phyloP scores from a whole-genome alignment of 1,139 yeast genomes.

The Yamadazyma dushanensis region DNA sequence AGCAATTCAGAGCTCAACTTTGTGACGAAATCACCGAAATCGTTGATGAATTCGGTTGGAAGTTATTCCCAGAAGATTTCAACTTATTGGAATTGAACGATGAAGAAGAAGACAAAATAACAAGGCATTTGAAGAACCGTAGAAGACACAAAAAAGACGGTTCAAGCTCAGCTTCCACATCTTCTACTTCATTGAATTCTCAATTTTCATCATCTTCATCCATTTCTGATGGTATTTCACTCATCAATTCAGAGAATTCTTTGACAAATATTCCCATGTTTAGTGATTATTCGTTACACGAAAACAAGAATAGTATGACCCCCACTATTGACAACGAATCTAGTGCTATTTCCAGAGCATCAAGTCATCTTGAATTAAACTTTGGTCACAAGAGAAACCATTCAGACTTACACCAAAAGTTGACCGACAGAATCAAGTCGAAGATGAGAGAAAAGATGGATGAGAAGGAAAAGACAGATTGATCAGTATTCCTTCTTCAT shows the following conservation, averaged over 20 bases:
- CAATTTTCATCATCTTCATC: constrained; percentile 31
- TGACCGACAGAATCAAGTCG: constrained; percentile 36
- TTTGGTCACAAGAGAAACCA: constrained; percentile 19
- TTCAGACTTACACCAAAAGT: constrained; percentile 17
- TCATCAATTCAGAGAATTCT: constrained; percentile 53
- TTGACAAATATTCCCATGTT: constrained; percentile 58
- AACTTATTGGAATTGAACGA: constrained; percentile 47
- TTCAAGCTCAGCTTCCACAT: constrained; percentile 14
- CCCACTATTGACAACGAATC: constrained; percentile 15
- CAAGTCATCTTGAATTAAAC: constrained; percentile 37
- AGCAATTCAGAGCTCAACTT: constrained; percentile 39
- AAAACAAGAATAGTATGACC: constrained; percentile 21
- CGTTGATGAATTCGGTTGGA: constrained; percentile 47
- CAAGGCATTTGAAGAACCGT: constrained; percentile 48
- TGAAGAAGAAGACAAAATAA: constrained; percentile 56
- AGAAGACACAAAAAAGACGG: constrained; percentile 23
- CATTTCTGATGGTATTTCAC: constrained; percentile 53
- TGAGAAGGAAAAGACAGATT: constrained; percentile 12
- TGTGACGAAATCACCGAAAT: constrained; percentile 45
- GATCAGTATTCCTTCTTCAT: background rate
- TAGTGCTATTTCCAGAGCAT: constrained; percentile 20
- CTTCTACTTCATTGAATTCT: constrained; percentile 23
- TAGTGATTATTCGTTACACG: constrained; percentile 45
- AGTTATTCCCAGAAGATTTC: constrained; percentile 48
- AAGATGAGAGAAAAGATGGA: constrained; percentile 37